Conservation (phyloP, 768 basidiomycete genomes). For the Kwoniella botswanensis region DNA sequence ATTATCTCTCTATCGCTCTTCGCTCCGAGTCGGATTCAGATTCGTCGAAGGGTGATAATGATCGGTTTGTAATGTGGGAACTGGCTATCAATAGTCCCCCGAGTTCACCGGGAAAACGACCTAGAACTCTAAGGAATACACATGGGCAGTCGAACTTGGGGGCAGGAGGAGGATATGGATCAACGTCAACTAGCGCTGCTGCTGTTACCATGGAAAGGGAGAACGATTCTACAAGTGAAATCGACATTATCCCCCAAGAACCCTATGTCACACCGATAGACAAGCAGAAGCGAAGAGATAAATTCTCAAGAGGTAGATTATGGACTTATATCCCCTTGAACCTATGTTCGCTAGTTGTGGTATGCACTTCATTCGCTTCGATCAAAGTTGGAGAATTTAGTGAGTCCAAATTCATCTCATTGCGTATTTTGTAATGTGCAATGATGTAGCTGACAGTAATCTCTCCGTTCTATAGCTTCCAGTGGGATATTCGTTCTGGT, state of each 20-base stretch:
- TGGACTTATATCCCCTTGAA: slow-evolving; percentile 39
- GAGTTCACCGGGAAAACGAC: slow-evolving; percentile 11
- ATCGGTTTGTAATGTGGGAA: slow-evolving; percentile 52
- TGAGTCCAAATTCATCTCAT: slow-evolving; percentile 20
- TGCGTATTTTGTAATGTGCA: background rate
- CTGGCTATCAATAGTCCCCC: slow-evolving; percentile 43
- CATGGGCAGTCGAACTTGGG: background rate
- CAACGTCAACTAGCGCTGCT: background rate
- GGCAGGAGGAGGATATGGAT: background rate
- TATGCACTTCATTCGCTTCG: slow-evolving; percentile 9
- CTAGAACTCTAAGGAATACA: background rate
- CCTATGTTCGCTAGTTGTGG: slow-evolving; percentile 31
- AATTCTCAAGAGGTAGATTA: slow-evolving; percentile 42
- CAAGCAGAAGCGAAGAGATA: slow-evolving; percentile 27
- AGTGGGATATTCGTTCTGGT: slow-evolving; percentile 18
- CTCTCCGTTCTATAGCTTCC: background rate
- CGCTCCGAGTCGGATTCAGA: slow-evolving; percentile 5
- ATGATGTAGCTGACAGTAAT: background rate
- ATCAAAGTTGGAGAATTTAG: slow-evolving; percentile 26
- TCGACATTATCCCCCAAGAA: background rate
- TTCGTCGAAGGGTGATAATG: slow-evolving; percentile 8
- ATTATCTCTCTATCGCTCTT: slow-evolving; percentile 42
- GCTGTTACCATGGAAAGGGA: background rate
- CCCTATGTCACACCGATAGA: background rate
- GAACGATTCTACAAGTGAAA: background rate